Evolutionary conservation across 331 rosid genomes (phyloP), one percentile per base, ranked within the genome.

Genomic region (Arachis monticola): DNA sequence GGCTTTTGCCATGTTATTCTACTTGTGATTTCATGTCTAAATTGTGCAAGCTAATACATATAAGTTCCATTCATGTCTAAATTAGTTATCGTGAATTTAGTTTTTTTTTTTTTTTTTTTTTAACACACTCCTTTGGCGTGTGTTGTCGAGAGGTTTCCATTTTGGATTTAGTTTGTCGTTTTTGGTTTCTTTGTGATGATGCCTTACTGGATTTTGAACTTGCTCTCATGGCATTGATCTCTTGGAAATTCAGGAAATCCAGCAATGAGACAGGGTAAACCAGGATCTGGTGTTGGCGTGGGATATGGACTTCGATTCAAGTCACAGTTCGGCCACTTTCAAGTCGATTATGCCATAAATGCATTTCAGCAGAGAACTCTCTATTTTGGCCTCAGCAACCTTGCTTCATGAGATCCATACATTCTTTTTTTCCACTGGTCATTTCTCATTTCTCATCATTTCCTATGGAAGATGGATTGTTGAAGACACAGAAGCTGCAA

Each of bases 251-350:
- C 91, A 92, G 96, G 97, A 81, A 88, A 85, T 85, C 97, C 97
- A 69, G 93, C 94, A 8, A 51, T 85, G 81, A 80, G 97, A 85
- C 97, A 79, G 45, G 91, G 94, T n/a, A 92, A 92, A 79, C 97
- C 97, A 55, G 97, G 97, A 88, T 85, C 84, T 13, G 97, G 97
- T 47, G 35, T 88, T 27, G 94, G 95, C 64, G 61, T 92, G 40
- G 98, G 96, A 83, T 92, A 81, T 79, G 90, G 96, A 67, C 88
- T 88, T 80, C 87, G 97, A 56, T 79, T 90, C 53, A 92, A 88
- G 87, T 92, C 96, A 78, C 91, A 83, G 73, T 73, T 87, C 51
- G 97, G 97, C 64, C 94, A 92, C 80, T 82, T 90, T 67, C 96
- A 90, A 72, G 87, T 85, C 67, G 96, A 92, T 84, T 90, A 80